Evolutionary conservation across 768 basidiomycete genomes (phyloP), one percentile per base, ranked within the genome.

Genomic region (Leccinellum albellum): DNA sequence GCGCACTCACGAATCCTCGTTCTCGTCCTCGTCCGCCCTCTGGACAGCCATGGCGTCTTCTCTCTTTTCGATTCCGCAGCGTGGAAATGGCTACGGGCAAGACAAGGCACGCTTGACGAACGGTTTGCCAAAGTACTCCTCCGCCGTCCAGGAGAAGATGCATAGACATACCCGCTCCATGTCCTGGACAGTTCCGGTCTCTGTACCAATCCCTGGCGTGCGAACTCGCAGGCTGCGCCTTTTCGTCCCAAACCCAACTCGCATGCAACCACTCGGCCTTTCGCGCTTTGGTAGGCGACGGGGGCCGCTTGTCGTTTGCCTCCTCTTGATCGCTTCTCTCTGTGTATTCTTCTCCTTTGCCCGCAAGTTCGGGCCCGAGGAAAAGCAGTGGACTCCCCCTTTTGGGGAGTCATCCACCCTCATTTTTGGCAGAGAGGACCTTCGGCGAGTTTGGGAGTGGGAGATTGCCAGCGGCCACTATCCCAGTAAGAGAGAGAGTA

Each of bases 381-480:
- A 82, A 51, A 85, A 83, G 63, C 79, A 80, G 56, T 89, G 87
- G 86, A 79, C 85, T 13, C 73, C 79, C 35, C 76, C 79, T 17
- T 79, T 83, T 48, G 78, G 78, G 40, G 84, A 87, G 47, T 78
- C 84, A 15, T 76, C 88, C 24, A 91, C 91, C 9, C 79, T 94
- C 28, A 83, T 94, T 33, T 93, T 82, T 66, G 78, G 78, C 55
- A 79, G 86, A 49, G 84, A 89, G 56, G 94, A 98, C 66, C 69
- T 97, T 42, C 90, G 89, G 66, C 80, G 87, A 55, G 91, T 99
- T 72, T 98, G 95, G 95, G 79, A 86, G 58, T 98, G 94, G 94
- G 96, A 99, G 74, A 82, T 98, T 55, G 77, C 84, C 31, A 91
- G 91, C 60, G 97, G 97, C 1, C 94, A 97, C 74, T 94, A 94